Evolutionary conservation across 345 rosid genomes (phyloP).

Genomic region (Noccaea caerulescens): DNA sequence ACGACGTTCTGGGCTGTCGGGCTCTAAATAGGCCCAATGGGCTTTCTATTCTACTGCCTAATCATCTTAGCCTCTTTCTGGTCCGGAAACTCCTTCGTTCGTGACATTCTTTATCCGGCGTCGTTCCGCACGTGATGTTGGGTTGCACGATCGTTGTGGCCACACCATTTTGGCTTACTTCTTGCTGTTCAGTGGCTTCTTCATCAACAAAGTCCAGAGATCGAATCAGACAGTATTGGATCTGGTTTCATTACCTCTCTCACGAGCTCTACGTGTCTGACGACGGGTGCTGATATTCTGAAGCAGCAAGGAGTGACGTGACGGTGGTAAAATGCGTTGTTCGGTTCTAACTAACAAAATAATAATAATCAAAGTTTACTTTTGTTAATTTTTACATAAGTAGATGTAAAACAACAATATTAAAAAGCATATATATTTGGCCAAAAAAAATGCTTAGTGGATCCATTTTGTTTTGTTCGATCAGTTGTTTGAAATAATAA

Average conservation of each 20-base stretch:
- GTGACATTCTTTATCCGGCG: conserved; percentile 65
- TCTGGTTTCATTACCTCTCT: conserved; percentile 87
- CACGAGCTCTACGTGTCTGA: conserved; percentile 71
- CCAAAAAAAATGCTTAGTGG: too few species aligned
- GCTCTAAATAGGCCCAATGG: conserved; percentile 65
- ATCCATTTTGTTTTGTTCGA: too few species aligned
- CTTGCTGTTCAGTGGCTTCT: conserved; percentile 89
- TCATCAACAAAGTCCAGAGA: conserved; percentile 56
- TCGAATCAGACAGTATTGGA: conserved; percentile 71
- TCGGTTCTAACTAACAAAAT: background rate
- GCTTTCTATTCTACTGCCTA: conserved; percentile 66
- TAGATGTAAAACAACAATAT: too few species aligned
- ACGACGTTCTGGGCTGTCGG: conserved; percentile 55
- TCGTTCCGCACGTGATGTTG: conserved; percentile 76
- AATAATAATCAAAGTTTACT: too few species aligned
- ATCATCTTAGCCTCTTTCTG: conserved; percentile 71
- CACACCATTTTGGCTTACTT: conserved; percentile 62
- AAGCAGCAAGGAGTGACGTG: conserved; percentile 60
- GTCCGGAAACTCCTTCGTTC: conserved; percentile 85
- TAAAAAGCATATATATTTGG: too few species aligned
- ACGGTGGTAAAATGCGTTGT: background rate
- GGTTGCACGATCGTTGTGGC: conserved; percentile 80
- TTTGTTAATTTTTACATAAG: too few species aligned
- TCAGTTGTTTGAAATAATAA: too few species aligned
- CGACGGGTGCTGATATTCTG: conserved; percentile 64